Base-by-base conservation (phyloP, 2,329 filamentous ascomycete genomes). In the Ilyonectria destructans region DNA sequence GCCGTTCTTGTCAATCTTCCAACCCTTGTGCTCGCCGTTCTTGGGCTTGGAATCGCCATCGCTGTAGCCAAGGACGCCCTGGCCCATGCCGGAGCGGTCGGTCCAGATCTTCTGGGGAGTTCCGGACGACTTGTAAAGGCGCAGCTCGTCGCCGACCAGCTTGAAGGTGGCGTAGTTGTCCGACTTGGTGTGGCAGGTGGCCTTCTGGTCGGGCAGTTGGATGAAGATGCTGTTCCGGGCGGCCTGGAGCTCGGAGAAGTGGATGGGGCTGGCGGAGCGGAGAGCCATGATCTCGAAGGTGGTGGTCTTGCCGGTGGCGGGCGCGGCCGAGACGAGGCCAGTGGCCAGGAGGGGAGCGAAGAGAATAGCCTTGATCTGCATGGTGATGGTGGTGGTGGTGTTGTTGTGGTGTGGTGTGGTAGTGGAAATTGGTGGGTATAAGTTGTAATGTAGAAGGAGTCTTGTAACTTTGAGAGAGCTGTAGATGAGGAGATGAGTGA, bases 81-180 rank as follows among this genome's bases (percentile, higher is more conserved):
- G 85, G 70, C 87, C 85, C 87, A 89, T 89, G 74, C 87, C 88
- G 52, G 86, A 88, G 51, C 85, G 85, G 77, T 91, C 88, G 46
- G 85, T 85, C 69, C 75, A 90, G 58, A 87, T 66, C 72, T 85
- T 79, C 80, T 90, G 89, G 3, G 80, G 78, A 37, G 70, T 79
- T 6, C 78, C 80, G 23, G 80, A 79, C 1, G 54, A 57, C 29
- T 74, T 70, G 65, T 83, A 89, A 35, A 91, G 83, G 75, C 78
- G 84, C 31, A 89, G 82, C 51, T 81, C 80, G 54, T 80, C 81
- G 52, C 86, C 80, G 57, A 65, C 29, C 46, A 90, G 78, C 71
- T 80, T 80, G 78, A 91, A 89, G 46, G 84, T 87, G 57, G 87
- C 88, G 40, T 74, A 78, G 69, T 83, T 78, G 46, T 79, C 72